phyloP scores from a whole-genome alignment of 441 rosid genomes.

The Kokia cookei region DNA sequence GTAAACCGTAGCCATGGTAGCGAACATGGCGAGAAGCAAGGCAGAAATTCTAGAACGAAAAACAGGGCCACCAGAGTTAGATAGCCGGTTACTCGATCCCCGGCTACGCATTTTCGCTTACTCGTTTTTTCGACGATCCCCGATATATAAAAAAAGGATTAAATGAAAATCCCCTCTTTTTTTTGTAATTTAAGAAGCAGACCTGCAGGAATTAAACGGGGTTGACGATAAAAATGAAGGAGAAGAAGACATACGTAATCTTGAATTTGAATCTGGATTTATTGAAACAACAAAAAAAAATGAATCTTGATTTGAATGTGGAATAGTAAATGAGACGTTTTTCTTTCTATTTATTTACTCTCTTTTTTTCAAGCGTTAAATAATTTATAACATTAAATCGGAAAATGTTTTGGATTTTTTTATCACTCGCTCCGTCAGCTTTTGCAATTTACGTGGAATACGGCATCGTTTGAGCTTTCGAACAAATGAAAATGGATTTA shows the following conservation, averaged over 20 bases:
- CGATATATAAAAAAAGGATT: not conserved
- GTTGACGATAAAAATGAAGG: not conserved
- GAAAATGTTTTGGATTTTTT: too few species aligned
- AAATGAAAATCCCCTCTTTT: not conserved
- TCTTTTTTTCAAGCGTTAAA: too few species aligned
- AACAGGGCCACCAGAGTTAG: constrained; percentile 14
- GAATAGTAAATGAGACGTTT: too few species aligned
- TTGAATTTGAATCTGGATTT: not conserved
- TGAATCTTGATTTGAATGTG: too few species aligned
- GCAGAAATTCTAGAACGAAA: constrained; percentile 31
- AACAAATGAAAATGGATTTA: too few species aligned
- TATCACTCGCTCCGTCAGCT: too few species aligned
- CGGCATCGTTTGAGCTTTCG: too few species aligned
- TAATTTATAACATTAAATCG: too few species aligned
- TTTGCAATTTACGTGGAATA: too few species aligned
- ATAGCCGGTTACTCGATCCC: constrained; percentile 32
- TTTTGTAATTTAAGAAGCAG: not conserved
- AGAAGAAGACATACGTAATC: not conserved
- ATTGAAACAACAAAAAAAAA: too few species aligned
- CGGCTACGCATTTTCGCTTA: constrained; percentile 33
- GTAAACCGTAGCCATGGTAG: constrained; percentile 47
- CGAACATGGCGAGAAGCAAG: constrained; percentile 42
- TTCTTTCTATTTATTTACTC: too few species aligned
- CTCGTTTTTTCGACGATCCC: not conserved
- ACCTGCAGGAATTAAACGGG: not conserved